These are phyloP conservation scores for Epicoccum nigrum DNA, from an alignment of 2,329 filamentous ascomycete species.

Conservation along the genomic window DNA sequence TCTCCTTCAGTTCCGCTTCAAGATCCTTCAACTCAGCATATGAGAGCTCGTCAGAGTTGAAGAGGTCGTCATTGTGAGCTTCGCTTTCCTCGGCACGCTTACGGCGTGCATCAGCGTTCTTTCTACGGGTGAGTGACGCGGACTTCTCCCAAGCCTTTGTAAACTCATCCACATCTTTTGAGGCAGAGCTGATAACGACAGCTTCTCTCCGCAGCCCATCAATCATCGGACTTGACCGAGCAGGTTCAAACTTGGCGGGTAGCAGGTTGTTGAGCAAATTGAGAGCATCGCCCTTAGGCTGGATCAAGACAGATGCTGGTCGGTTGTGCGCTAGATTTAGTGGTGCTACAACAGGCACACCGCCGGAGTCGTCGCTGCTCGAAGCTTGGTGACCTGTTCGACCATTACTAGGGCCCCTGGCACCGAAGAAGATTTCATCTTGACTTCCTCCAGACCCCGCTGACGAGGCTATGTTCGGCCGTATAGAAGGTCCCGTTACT, in stretches of 20 bases:
- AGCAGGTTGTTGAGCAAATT: constrained; percentile 30
- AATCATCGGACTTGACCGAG: constrained; percentile 25
- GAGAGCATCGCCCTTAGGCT: constrained; percentile 22
- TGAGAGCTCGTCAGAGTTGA: constrained; percentile 62
- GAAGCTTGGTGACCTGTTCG: constrained; percentile 23
- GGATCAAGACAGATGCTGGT: constrained; percentile 17
- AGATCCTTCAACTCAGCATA: constrained; percentile 63
- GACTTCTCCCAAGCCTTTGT: constrained; percentile 54
- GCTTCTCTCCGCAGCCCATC: constrained; percentile 28
- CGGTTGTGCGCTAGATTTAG: constrained; percentile 30
- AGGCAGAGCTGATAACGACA: constrained; percentile 23
- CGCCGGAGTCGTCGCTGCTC: constrained; percentile 23
- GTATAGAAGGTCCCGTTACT: constrained; percentile 29
- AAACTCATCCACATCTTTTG: constrained; percentile 28
- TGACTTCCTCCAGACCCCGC: constrained; percentile 24
- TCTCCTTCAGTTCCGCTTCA: constrained; percentile 61
- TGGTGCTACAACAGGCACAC: constrained; percentile 36
- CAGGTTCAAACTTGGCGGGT: constrained; percentile 21
- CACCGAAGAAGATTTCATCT: constrained; percentile 47
- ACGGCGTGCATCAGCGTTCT: constrained; percentile 56
- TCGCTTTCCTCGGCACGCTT: constrained; percentile 60
- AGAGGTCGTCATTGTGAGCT: constrained; percentile 59
- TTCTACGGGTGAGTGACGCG: constrained; percentile 51
- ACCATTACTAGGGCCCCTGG: constrained; percentile 17
- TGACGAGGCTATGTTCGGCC: constrained; percentile 15